Conservation (phyloP, 352 stramenopile genomes). For the Plasmopara viticola region DNA sequence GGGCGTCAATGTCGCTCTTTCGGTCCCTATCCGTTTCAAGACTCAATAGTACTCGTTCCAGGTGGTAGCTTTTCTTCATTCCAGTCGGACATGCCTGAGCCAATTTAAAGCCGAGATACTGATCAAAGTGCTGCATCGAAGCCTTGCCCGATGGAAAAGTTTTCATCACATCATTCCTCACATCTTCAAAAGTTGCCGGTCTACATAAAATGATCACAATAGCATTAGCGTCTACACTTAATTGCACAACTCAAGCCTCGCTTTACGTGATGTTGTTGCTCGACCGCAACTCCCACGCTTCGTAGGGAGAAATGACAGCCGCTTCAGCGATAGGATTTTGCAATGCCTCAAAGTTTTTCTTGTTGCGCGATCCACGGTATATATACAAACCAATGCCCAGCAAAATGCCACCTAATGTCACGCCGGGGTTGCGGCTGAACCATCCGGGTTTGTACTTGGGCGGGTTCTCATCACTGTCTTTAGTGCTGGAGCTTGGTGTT, state of each 20-base stretch:
- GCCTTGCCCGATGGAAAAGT: slow-evolving; percentile 64
- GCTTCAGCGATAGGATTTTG: slow-evolving; percentile 67
- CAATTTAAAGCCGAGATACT: slow-evolving; percentile 71
- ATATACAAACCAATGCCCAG: slow-evolving; percentile 65
- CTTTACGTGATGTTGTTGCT: slow-evolving; percentile 74
- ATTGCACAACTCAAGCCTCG: no score
- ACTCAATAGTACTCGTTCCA: slow-evolving; percentile 72
- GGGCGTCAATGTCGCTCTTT: slow-evolving; percentile 60
- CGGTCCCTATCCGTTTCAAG: slow-evolving; percentile 45
- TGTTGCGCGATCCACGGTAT: slow-evolving; percentile 62
- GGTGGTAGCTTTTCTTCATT: slow-evolving; percentile 62
- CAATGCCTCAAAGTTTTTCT: slow-evolving; percentile 73
- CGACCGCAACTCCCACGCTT: slow-evolving; percentile 79
- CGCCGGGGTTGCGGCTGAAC: slow-evolving; percentile 81
- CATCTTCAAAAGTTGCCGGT: slow-evolving; percentile 40
- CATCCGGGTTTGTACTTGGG: slow-evolving; percentile 80
- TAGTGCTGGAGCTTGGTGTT: slow-evolving; percentile 4
- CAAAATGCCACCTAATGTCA: slow-evolving; percentile 65
- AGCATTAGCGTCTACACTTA: background rate
- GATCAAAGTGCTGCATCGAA: slow-evolving; percentile 70
- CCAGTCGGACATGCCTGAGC: slow-evolving; percentile 46
- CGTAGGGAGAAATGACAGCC: slow-evolving; percentile 77
- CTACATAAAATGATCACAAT: slow-evolving; percentile 17
- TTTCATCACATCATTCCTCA: slow-evolving; percentile 38
- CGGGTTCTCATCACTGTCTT: slow-evolving; percentile 28